Percentiles rank a stretch among this genome's conserved stretches.
These are phyloP conservation scores for Globisporangium heterothallicum DNA, from an alignment of 352 stramenopile species.

Conservation along the genomic window DNA sequence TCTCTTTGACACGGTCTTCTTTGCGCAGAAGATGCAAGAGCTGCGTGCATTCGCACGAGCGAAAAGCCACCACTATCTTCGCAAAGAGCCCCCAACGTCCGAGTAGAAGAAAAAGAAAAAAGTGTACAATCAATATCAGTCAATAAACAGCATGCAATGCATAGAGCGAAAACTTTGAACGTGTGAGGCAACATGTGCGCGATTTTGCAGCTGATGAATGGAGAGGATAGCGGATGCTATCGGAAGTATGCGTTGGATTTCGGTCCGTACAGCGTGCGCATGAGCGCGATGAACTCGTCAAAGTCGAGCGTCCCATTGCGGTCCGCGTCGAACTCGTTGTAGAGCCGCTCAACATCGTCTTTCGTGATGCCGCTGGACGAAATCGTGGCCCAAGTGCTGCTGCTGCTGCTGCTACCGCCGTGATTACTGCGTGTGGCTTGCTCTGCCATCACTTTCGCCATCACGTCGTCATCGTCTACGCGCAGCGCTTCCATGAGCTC, in stretches of 20 bases:
- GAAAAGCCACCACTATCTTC: conserved; percentile 15
- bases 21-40: conserved; percentile 45
- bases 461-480: conserved; percentile 60
- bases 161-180: too few relatives aligned
- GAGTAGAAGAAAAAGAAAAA: not conserved
- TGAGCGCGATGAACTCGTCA: conserved; percentile 61
- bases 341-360: conserved; percentile 50
- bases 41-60: conserved; percentile 31
- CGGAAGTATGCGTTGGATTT: conserved; percentile 16
- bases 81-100: not conserved
- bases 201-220: too few relatives aligned
- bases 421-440: conserved; percentile 25
- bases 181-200: too few relatives aligned
- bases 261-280: conserved; percentile 39
- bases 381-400: not conserved
- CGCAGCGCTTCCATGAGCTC: conserved; percentile 68
- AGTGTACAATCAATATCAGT: not conserved
- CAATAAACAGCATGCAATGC: not conserved
- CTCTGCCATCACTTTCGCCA: conserved; percentile 31
- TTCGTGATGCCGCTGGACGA: conserved; percentile 42
- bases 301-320: conserved; percentile 53
- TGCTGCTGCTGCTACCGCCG: too few relatives aligned
- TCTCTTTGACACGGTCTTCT: conserved; percentile 60
- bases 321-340: conserved; percentile 48
- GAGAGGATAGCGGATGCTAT: not conserved